Evolutionary conservation across 345 rosid genomes (phyloP), one percentile per base, ranked within the genome.

Genomic region (Crucihimalaya himalaica): DNA sequence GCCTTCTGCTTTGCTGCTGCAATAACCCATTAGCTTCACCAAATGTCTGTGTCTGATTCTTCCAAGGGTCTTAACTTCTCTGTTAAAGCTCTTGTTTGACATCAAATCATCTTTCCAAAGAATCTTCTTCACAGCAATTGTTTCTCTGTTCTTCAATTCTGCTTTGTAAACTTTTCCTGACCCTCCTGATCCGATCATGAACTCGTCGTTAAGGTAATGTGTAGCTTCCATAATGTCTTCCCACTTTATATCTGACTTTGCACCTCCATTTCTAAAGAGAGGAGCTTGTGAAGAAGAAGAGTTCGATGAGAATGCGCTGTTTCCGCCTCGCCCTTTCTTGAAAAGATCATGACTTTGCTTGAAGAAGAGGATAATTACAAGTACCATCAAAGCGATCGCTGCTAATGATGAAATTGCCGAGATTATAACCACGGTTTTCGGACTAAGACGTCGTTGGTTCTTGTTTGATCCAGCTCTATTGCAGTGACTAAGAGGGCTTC

Each of bases 161-260:
- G 86, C 93, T 79, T 76, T 84, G 83, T 86, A 94, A 25, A 91
- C 70, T 66, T 81, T 88, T 39, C 98, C 96, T 1, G 98, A 91
- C 14, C 98, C 97, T 71, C 96, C 98, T 0, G 91, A 87, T 20
- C 98, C 98, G 12, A 94, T 87, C 65, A 94, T 76, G 77, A 83
- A 91, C 78, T 89, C 90, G 0, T 94, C 88, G 29, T 85, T 86
- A 1, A 94, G 85, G 64, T 86, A 71, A 68, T 88, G 70, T 0
- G 98, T 94, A 62, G 97, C 96, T 82, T 77, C 81, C 95, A 91
- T 86, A 19, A 94, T 84, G 71, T 88, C 97, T 14, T 88, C 89
- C 94, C 93, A 89, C 64, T 75, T 89, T 68, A 83, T 82, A 71
- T 87, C 93, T 31, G 81, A 84, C 84, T 81, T 88, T 68, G 82